phyloP scores from a whole-genome alignment of 257 asterid species.

The Lavandula angustifolia region DNA sequence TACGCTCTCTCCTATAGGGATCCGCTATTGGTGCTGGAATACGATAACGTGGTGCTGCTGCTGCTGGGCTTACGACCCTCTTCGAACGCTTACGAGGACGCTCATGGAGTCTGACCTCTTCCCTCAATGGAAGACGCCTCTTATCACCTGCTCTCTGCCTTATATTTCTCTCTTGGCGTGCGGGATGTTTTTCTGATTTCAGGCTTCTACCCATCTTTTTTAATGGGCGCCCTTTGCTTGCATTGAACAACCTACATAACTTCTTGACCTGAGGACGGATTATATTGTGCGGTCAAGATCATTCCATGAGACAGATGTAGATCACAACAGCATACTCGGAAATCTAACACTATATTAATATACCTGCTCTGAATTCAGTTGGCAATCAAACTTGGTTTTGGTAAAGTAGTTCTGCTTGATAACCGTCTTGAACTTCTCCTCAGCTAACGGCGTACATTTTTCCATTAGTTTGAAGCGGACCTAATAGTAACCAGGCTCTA shows the following conservation, averaged over 20 bases:
- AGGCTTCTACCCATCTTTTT: constrained; percentile 32
- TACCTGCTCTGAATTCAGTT: constrained; percentile 75
- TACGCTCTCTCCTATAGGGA: constrained; percentile 40
- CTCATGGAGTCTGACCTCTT: constrained; percentile 32
- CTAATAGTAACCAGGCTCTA: constrained; percentile 40
- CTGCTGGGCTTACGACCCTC: constrained; percentile 33
- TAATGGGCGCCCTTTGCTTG: constrained; percentile 41
- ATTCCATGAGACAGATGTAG: constrained; percentile 2
- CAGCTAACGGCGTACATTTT: constrained; percentile 78
- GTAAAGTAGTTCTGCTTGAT: constrained; percentile 71
- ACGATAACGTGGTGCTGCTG: constrained; percentile 25
- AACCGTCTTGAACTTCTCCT: constrained; percentile 72
- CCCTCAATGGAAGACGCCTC: constrained; percentile 43
- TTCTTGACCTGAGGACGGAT: constrained; percentile 60
- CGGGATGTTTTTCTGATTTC: constrained; percentile 36
- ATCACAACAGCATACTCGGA: constrained; percentile 13
- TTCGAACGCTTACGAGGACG: constrained; percentile 48
- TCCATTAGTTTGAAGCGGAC: constrained; percentile 65
- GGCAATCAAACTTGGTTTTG: constrained; percentile 64
- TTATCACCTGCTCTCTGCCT: constrained; percentile 34
- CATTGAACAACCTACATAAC: constrained; percentile 61
- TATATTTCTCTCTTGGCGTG: constrained; percentile 34
- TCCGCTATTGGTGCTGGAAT: constrained; percentile 35
- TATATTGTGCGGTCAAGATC: constrained; percentile 24
- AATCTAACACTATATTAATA: constrained; percentile 21